Evolutionary conservation across 169 alveolate species (phyloP).

Genomic region (Plasmodium vinckei): DNA sequence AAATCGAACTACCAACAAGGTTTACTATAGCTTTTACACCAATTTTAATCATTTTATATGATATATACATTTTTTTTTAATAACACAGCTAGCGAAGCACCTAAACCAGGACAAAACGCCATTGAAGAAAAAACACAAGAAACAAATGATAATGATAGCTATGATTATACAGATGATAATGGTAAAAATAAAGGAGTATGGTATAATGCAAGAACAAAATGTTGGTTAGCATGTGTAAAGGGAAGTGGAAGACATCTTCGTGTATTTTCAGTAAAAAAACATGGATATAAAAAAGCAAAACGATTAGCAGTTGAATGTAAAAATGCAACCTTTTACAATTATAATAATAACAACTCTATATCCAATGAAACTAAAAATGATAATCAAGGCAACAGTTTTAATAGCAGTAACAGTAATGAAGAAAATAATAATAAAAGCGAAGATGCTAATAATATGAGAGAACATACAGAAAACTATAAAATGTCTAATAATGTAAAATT

Average conservation of each 20-base stretch:
- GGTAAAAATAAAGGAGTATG: slow-evolving; percentile 61
- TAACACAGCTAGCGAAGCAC: slow-evolving; percentile 4
- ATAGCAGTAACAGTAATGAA: background rate
- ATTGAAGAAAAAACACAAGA: slow-evolving; percentile 5
- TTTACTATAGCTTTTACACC: background rate
- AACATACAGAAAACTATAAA: background rate
- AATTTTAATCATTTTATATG: too few relatives aligned
- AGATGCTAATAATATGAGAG: background rate
- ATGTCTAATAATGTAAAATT: background rate
- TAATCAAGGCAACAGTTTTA: background rate
- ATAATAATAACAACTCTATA: background rate
- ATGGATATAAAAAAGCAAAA: slow-evolving; percentile 60
- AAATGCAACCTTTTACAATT: slow-evolving; percentile 34
- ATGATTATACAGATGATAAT: slow-evolving; percentile 41
- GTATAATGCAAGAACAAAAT: slow-evolving; percentile 71
- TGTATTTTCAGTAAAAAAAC: slow-evolving; percentile 60
- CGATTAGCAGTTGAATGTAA: slow-evolving; percentile 62
- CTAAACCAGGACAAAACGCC: background rate
- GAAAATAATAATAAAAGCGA: background rate
- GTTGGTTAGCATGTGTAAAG: slow-evolving; percentile 72
- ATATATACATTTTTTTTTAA: background rate
- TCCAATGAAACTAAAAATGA: background rate
- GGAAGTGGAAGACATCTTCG: slow-evolving; percentile 74
- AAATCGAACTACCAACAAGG: background rate
- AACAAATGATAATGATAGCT: slow-evolving; percentile 6